Conservation (phyloP, 2,329 filamentous ascomycete species). For the Aspergillus texensis region DNA sequence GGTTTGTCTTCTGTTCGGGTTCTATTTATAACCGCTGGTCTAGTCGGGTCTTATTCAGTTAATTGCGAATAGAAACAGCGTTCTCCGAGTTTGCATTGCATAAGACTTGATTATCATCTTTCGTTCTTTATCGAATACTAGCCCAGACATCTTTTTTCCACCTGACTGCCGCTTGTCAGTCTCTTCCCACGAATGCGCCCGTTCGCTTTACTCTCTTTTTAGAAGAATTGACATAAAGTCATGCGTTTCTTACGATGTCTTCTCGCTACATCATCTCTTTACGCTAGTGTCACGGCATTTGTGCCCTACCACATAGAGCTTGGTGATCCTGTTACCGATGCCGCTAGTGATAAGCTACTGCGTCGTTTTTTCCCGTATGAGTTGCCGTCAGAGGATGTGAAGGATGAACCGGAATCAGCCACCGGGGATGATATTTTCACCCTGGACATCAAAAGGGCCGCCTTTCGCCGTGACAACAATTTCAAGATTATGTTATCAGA, state of each 20-base stretch:
- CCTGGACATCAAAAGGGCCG: constrained; percentile 42
- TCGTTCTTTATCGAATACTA: not conserved
- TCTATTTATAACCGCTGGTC: not conserved
- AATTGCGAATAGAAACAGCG: not conserved
- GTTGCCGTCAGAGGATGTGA: constrained; percentile 19
- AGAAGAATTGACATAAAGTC: constrained; percentile 22
- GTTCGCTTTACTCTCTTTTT: not conserved
- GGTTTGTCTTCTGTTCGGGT: not conserved
- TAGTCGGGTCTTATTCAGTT: not conserved
- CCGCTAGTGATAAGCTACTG: constrained; percentile 22
- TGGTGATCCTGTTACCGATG: constrained; percentile 17
- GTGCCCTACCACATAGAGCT: constrained; percentile 43
- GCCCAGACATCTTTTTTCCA: not conserved
- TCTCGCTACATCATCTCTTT: constrained; percentile 34
- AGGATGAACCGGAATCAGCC: constrained; percentile 23
- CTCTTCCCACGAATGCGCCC: constrained; percentile 12
- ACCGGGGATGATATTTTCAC: constrained; percentile 26
- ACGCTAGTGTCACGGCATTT: constrained; percentile 43
- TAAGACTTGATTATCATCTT: not conserved
- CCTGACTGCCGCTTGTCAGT: not conserved
- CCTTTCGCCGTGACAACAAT: constrained; percentile 49
- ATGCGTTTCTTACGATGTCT: constrained; percentile 44
- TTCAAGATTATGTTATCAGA: constrained; percentile 49
- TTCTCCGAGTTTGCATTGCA: not conserved
- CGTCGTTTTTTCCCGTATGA: constrained; percentile 40